A percentile compares a stretch with the other conserved stretches of the same genome.
Evolutionary conservation across 441 rosid genomes (phyloP).

Genomic region (Gossypium lobatum): DNA sequence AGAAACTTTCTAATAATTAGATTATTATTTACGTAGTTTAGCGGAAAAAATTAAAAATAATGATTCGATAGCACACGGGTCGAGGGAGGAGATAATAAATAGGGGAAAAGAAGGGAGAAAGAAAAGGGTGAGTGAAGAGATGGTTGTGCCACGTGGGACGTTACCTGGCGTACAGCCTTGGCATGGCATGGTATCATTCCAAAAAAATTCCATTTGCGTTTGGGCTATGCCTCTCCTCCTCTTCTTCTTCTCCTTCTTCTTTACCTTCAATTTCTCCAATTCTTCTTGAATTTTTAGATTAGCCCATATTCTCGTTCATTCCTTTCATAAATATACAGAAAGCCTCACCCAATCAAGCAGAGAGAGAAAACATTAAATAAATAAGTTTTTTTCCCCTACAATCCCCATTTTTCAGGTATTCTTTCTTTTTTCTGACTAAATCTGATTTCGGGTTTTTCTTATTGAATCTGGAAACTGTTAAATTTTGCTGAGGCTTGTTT

Average conservation of each 20-base stretch:
- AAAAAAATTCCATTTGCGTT: neutral
- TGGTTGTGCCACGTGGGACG: conserved; percentile 54
- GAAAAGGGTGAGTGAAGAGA: conserved; percentile 10
- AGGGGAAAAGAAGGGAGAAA: conserved; percentile 1
- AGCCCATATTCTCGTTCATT: neutral
- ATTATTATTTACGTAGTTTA: too few species aligned
- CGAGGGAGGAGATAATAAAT: too few species aligned
- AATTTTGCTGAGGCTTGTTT: neutral
- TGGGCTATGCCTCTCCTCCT: conserved; percentile 14
- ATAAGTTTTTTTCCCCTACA: neutral
- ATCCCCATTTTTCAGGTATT: conserved; percentile 15
- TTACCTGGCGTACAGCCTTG: conserved; percentile 46
- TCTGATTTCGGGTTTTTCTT: conserved; percentile 8
- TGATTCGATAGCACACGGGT: too few species aligned
- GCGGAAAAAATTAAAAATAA: too few species aligned
- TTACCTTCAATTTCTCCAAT: neutral
- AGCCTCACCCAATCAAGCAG: conserved; percentile 1
- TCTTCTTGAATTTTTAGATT: neutral
- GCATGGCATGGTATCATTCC: conserved; percentile 32
- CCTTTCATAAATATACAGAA: neutral
- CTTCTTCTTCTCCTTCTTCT: neutral
- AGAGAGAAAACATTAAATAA: neutral
- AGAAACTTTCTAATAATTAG: too few species aligned
- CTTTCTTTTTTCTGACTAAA: neutral
- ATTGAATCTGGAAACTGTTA: conserved; percentile 12